Conservation (phyloP, 352 stramenopile genomes). For the Pythium myriotylum region DNA sequence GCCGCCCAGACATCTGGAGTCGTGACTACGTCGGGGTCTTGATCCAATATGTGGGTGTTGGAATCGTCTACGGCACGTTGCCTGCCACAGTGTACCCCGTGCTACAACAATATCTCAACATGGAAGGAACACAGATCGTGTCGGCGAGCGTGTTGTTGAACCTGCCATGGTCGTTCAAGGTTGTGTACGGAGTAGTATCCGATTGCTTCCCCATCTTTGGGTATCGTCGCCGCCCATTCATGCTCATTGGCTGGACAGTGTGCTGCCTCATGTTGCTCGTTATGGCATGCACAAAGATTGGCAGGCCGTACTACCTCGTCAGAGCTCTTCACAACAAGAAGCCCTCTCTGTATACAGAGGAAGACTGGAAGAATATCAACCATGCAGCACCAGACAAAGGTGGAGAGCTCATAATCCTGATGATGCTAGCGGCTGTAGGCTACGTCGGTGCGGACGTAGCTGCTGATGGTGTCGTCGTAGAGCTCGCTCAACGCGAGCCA, state of each 20-base stretch:
- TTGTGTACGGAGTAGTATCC: conserved; percentile 9
- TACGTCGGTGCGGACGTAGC: conserved; percentile 28
- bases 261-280: conserved; percentile 5
- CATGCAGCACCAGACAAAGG: conserved; percentile 2
- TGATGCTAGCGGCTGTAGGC: conserved; percentile 22
- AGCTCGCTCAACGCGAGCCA: conserved; percentile 30
- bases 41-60: conserved; percentile 7
- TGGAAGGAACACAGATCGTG: conserved; percentile 1
- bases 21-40: conserved; percentile 8
- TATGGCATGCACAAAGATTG: conserved; percentile 3
- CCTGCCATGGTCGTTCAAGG: conserved; percentile 18
- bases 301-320: conserved; percentile 11
- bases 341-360: background rate
- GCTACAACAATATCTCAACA: conserved; percentile 7
- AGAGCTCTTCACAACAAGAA: background rate
- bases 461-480: conserved; percentile 24
- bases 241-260: conserved; percentile 16
- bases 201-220: conserved; percentile 14
- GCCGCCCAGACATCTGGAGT: background rate
- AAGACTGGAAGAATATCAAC: conserved; percentile 9
- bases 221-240: conserved; percentile 16
- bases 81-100: conserved; percentile 6
- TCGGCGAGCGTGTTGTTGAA: background rate
- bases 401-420: conserved; percentile 9
- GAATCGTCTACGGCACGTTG: conserved; percentile 12